A percentile compares a stretch with the other conserved stretches of the same genome.
These are phyloP conservation scores for Udeniomyces megalosporus DNA, from an alignment of 768 basidiomycete genomes.

Conservation along the genomic window DNA sequence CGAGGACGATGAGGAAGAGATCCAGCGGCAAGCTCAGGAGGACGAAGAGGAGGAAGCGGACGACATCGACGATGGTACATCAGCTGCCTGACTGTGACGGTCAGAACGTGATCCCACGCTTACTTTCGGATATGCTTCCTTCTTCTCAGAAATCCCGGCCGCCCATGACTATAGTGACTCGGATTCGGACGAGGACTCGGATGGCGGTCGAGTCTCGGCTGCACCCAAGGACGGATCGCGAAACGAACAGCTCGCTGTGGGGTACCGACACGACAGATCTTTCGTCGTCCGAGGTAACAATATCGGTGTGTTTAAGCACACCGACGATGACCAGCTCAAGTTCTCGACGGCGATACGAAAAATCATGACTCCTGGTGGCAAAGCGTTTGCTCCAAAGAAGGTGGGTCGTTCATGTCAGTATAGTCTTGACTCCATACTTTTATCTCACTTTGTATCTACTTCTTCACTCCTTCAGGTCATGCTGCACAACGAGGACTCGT, in stretches of 20 bases:
- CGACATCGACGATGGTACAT: constrained; percentile 42
- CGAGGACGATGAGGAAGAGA: constrained; percentile 6
- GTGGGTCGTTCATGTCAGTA: constrained; percentile 40
- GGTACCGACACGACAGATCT: constrained; percentile 86
- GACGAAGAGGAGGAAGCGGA: constrained; percentile 39
- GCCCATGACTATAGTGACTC: not conserved
- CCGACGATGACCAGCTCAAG: constrained; percentile 47
- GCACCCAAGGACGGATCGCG: constrained; percentile 38
- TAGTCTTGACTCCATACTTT: no score
- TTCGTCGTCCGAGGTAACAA: constrained; percentile 84
- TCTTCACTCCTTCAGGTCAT: constrained; percentile 46
- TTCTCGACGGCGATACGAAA: constrained; percentile 78
- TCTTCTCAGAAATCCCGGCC: not conserved
- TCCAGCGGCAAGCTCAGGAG: not conserved
- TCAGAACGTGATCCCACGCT: not conserved
- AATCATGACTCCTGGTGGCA: constrained; percentile 57
- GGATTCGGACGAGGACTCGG: constrained; percentile 9
- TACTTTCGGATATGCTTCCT: not conserved
- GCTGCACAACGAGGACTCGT: constrained; percentile 89
- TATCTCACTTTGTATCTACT: not conserved
- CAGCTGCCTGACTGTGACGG: no score
- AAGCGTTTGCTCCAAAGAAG: constrained; percentile 69
- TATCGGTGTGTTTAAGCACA: constrained; percentile 76
- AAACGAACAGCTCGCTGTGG: constrained; percentile 81
- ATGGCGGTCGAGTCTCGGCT: constrained; percentile 11